Evolutionary conservation across 2,329 filamentous ascomycete species (phyloP), one percentile per base, ranked within the genome.

Genomic region (Aotearoamyces nothofagi): DNA sequence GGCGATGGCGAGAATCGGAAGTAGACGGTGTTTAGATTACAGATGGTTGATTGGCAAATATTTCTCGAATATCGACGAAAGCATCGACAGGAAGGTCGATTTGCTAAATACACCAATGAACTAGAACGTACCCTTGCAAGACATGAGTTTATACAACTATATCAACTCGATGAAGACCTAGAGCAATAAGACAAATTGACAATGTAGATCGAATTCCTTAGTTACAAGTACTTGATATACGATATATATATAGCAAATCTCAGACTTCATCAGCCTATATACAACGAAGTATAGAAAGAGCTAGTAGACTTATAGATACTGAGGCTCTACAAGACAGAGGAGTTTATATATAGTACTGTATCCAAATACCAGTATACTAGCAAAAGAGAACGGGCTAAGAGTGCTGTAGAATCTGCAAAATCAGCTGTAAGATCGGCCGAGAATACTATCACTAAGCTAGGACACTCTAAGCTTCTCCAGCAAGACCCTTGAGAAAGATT

Each of bases 151-250:
- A 40, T 32, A 1, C 41, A 34, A 20, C 24, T 35, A 9, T 52
- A 54, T 26, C 22, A 49, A 24, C 39, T 56, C 10, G 29, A 47
- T 28, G 19, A 47, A 24, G 43, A 52, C 29, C 39, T 35, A 3
- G 29, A 31, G 11, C 33, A 25, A 33, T 41, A 58, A 33, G 45
- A 54, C 29, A 35, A 43, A 22, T 28, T 55, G 16, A 45, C 51
- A 22, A 54, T 47, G 5, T 57, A 54, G 54, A 51, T 57, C 29
- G 55, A 58, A 36, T 56, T 51, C 35, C 42, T 56, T 15, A 39
- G 35, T 27, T 56, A 34, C 31, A 39, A 48, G 31, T 41, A 44
- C 30, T 15, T 6, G 29, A 5, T 15, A 12, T 25, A 36, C 17
- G 33, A 38, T 16, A 33, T 24, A 32, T 13, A 31, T 29, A 20